Base-by-base conservation (phyloP, 2,329 filamentous ascomycete species). In the Fusarium caatingaense region DNA sequence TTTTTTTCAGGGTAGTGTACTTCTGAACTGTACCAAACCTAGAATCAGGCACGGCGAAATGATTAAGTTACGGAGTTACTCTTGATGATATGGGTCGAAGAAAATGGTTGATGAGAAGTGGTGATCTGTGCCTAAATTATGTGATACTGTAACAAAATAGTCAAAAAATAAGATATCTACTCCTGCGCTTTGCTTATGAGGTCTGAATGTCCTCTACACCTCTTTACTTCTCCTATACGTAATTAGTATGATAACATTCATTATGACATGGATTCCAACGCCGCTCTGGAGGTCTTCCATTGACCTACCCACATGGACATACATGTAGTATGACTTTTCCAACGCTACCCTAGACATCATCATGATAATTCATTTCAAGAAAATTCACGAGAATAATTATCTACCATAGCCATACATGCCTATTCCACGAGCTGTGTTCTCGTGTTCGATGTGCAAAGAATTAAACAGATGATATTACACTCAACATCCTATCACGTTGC, bases 21-120 rank as follows among this genome's bases (percentile, higher is more conserved):
- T 71, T 76, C 60, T 76, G 75, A 71, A 77, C 60, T 76, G 74
- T 78, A 77, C 69, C 71, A 76, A 69, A 69, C 72, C 69, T 74
- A 76, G 67, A 76, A 69, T 42, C 67, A 68, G 68, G 72, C 74
- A 74, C 65, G 75, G 74, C 74, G 74, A 76, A 71, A 76, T 74
- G 72, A 73, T 75, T 64, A 66, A 60, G 54, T 65, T 66, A 72
- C 71, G 55, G 67, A 64, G 64, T 75, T 74, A 59, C 69, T 69
- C 65, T 71, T 54, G 44, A 66, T 51, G 25, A 54, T 46, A 42
- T 27, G 53, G 37, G 50, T 56, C 51, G 18, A 37, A 55, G 28
- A 57, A 53, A 69, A 48, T 46, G 56, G 64, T 46, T 57, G 34
- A 60, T 56, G 58, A 70, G 54, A 57, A 60, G n/a, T 53, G 42